phyloP scores from a whole-genome alignment of 2,329 filamentous ascomycete species.

The Aspergillus pseudoterreus region DNA sequence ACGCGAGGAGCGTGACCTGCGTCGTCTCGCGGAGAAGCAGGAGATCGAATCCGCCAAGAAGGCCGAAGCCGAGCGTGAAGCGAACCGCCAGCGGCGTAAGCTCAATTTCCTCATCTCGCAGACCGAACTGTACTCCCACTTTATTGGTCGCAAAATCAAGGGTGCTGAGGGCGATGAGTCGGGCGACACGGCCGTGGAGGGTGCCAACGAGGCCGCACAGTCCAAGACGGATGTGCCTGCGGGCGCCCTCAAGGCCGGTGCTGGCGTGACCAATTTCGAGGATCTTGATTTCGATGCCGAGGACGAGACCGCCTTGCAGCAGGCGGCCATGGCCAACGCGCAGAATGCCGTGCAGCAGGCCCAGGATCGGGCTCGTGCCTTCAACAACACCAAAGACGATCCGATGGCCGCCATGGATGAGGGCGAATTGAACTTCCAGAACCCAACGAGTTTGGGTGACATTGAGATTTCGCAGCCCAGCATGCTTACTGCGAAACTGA shows the following conservation, averaged over 20 bases:
- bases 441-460: slow-evolving; percentile 89
- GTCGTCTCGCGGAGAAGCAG: slow-evolving; percentile 90
- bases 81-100: slow-evolving; percentile 95
- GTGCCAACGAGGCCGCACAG: slow-evolving; percentile 45
- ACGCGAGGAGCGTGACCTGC: slow-evolving; percentile 88
- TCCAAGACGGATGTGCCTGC: slow-evolving; percentile 10
- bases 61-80: slow-evolving; percentile 95
- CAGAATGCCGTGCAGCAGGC: slow-evolving; percentile 94
- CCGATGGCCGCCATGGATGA: slow-evolving; percentile 76
- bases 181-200: slow-evolving; percentile 69
- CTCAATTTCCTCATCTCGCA: slow-evolving; percentile 99
- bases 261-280: slow-evolving; percentile 88
- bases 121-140: slow-evolving; percentile 97
- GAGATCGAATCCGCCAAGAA: slow-evolving; percentile 96
- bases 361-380: slow-evolving; percentile 85
- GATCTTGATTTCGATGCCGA: slow-evolving; percentile 94
- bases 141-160: slow-evolving; percentile 99
- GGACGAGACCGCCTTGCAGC: slow-evolving; percentile 75
- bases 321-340: slow-evolving; percentile 90
- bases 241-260: slow-evolving; percentile 45
- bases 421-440: slow-evolving; percentile 99
- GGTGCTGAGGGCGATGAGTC: slow-evolving; percentile 94
- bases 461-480: slow-evolving; percentile 93
- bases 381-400: slow-evolving; percentile 76
- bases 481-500: slow-evolving; percentile 87